phyloP scores from a whole-genome alignment of 2,329 filamentous ascomycete species.

The Pseudogymnoascus sp. region DNA sequence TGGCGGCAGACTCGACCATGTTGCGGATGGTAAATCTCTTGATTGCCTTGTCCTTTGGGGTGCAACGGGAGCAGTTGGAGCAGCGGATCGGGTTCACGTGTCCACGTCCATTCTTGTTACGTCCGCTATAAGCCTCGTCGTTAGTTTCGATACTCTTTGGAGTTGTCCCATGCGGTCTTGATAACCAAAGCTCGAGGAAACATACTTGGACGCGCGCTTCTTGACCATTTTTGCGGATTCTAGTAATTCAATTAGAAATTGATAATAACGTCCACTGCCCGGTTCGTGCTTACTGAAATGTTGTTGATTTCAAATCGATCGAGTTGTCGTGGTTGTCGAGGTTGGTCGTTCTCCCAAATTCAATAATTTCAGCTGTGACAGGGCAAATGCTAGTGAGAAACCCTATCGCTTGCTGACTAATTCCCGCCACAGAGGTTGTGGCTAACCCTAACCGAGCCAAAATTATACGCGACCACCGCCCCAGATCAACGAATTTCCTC shows the following conservation, averaged over 20 bases:
- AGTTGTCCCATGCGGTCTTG: not conserved
- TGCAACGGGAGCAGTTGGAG: conserved; percentile 72
- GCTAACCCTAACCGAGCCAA: conserved; percentile 5
- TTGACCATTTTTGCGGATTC: conserved; percentile 61
- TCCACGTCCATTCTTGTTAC: conserved; percentile 99
- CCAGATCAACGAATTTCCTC: conserved; percentile 3
- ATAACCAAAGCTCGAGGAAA: not conserved
- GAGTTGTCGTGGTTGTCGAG: conserved; percentile 12
- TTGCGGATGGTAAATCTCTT: conserved; percentile 99
- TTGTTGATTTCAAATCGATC: conserved; percentile 10
- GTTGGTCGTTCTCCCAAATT: not conserved
- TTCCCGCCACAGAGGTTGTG: not conserved
- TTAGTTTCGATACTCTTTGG: conserved; percentile 12
- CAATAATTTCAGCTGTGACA: conserved; percentile 3
- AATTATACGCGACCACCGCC: not conserved
- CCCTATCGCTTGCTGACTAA: conserved; percentile 9
- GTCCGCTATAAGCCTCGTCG: conserved; percentile 56
- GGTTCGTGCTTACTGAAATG: conserved; percentile 11
- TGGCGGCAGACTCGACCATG: conserved; percentile 99
- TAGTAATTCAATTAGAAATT: conserved; percentile 22
- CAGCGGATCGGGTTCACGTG: conserved; percentile 98
- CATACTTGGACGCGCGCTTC: conserved; percentile 64
- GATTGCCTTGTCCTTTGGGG: conserved; percentile 95
- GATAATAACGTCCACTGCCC: not conserved
- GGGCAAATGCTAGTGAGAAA: conserved; percentile 9